phyloP scores from a whole-genome alignment of 2,329 filamentous ascomycete genomes.

The Aspergillus vadensis region DNA sequence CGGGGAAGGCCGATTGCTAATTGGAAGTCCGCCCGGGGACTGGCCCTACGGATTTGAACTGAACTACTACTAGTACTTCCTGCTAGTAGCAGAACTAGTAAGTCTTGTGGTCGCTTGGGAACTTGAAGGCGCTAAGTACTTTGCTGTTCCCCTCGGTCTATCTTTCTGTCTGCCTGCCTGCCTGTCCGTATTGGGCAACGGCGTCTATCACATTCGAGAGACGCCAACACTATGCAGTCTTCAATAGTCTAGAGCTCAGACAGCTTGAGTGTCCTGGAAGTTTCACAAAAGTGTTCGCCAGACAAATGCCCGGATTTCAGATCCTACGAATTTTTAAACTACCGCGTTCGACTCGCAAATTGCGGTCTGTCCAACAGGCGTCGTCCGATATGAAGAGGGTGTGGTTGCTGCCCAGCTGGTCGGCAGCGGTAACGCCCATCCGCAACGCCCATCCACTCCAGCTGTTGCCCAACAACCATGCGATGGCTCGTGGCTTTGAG shows the following conservation, averaged over 20 bases:
- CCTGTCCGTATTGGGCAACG: background rate
- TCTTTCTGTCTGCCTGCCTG: background rate
- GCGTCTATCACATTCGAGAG: background rate
- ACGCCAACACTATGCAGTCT: background rate
- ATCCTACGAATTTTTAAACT: conserved; percentile 10
- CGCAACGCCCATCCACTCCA: conserved; percentile 35
- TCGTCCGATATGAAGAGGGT: conserved; percentile 13
- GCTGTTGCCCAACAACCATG: conserved; percentile 17
- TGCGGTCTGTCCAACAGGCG: conserved; percentile 23
- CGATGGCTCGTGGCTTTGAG: background rate
- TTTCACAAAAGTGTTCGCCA: background rate
- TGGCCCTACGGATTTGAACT: background rate
- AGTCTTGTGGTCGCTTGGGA: no score
- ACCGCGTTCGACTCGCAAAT: conserved; percentile 14
- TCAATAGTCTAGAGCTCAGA: background rate
- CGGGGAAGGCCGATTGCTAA: conserved; percentile 2
- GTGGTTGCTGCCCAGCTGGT: conserved; percentile 39
- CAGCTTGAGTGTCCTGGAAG: background rate
- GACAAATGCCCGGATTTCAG: background rate
- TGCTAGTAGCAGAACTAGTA: no score
- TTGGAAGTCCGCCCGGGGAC: background rate
- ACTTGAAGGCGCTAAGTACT: no score
- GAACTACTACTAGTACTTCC: background rate
- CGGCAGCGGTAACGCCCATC: conserved; percentile 36
- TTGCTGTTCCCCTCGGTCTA: background rate